phyloP scores from a whole-genome alignment of 441 rosid genomes.

The Eruca vesicaria region DNA sequence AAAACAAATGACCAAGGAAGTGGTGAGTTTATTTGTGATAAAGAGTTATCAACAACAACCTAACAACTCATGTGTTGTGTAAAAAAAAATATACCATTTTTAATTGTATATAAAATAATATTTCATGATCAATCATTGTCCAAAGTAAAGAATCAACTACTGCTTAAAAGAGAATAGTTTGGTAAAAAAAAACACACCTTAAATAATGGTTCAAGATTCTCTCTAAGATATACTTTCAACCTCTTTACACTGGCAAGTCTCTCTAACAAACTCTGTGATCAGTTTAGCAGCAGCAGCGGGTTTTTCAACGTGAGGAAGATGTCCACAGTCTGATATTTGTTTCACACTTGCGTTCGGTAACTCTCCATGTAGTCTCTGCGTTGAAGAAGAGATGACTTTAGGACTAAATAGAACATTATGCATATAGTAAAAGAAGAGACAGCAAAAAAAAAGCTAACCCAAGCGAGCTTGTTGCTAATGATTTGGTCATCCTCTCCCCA shows the following conservation, averaged over 20 bases:
- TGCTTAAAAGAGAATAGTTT: not conserved
- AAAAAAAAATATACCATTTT: not conserved
- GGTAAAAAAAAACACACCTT: conserved; percentile 11
- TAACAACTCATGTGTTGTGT: conserved; percentile 8
- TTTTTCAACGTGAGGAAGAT: conserved; percentile 82
- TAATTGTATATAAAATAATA: not conserved
- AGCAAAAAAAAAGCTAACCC: conserved; percentile 44
- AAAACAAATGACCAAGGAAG: not conserved
- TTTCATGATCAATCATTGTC: conserved; percentile 19
- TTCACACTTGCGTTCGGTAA: conserved; percentile 57
- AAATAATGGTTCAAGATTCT: not conserved
- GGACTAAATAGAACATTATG: not conserved
- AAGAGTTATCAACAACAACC: conserved; percentile 29
- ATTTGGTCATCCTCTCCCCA: conserved; percentile 88
- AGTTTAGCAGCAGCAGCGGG: conserved; percentile 55
- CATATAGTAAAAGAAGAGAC: not conserved
- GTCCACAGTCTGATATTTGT: conserved; percentile 78
- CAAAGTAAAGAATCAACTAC: conserved; percentile 21
- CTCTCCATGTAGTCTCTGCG: conserved; percentile 70
- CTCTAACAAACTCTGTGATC: conserved; percentile 53
- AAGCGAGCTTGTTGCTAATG: conserved; percentile 66
- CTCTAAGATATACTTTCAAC: conserved; percentile 26
- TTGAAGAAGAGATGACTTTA: not conserved
- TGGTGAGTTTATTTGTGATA: conserved; percentile 10
- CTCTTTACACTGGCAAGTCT: conserved; percentile 37